These are phyloP conservation scores for Coriaria nepalensis DNA, from an alignment of 306 rosid species.

Conservation along the genomic window DNA sequence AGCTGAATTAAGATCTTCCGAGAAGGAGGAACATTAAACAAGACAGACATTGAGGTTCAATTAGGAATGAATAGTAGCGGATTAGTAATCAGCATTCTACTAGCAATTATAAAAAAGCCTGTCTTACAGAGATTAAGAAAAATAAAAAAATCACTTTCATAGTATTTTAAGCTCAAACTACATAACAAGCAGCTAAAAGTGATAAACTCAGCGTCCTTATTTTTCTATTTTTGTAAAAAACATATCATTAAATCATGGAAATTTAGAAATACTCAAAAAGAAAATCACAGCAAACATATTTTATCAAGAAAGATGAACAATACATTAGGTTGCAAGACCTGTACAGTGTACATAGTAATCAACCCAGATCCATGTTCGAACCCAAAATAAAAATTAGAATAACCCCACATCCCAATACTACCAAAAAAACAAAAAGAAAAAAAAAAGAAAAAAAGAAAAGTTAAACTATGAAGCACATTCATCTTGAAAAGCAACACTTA, in stretches of 20 bases:
- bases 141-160: too few species aligned
- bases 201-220: too few species aligned
- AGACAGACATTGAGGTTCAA: too few species aligned
- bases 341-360: slow-evolving; percentile 13
- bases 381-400: slow-evolving; percentile 14
- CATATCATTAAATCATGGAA: neutral
- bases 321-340: slow-evolving; percentile 12
- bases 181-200: neutral
- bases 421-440: slow-evolving; percentile 24
- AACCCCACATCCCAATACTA: slow-evolving; percentile 16
- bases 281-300: slow-evolving; percentile 3
- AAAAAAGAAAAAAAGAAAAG: too few species aligned
- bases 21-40: too few species aligned
- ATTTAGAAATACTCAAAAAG: neutral
- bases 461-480: slow-evolving; percentile 25
- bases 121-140: too few species aligned
- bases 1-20: too few species aligned
- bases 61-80: too few species aligned
- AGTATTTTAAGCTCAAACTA: slow-evolving; percentile 10
- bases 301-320: neutral
- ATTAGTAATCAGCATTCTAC: too few species aligned
- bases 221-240: neutral
- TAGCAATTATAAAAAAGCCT: too few species aligned
- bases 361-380: slow-evolving; percentile 43
- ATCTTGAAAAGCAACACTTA: slow-evolving; percentile 16